These are phyloP conservation scores for Haplographium delicatum DNA, from an alignment of 495 filamentous ascomycete genomes.

Conservation along the genomic window DNA sequence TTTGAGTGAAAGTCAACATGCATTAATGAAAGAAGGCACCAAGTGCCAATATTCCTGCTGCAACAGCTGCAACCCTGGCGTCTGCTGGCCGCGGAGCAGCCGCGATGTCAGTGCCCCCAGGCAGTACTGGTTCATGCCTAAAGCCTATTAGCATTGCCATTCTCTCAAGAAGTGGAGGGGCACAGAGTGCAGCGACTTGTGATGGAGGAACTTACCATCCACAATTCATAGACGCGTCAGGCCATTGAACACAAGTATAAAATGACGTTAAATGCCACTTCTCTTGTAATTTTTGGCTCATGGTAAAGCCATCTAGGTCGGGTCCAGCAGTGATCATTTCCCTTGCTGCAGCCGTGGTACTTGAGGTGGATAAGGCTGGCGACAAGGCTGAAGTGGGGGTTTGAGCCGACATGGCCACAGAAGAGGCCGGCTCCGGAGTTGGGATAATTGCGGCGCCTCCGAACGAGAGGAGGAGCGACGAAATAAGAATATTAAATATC, in stretches of 20 bases:
- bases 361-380: neutral
- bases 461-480: no score
- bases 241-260: conserved; percentile 34
- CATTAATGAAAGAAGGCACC: conserved; percentile 5
- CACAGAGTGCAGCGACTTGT: no score
- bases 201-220: conserved; percentile 24
- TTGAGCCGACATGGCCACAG: neutral
- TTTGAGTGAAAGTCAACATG: neutral
- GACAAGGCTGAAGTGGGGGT: neutral
- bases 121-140: conserved; percentile 36
- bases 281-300: conserved; percentile 1
- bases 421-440: neutral
- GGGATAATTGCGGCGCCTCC: neutral
- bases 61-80: neutral
- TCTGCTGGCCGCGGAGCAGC: conserved; percentile 1
- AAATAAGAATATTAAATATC: no score
- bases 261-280: conserved; percentile 36
- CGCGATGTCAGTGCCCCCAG: conserved; percentile 24
- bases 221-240: conserved; percentile 31
- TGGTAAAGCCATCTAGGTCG: neutral
- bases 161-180: no score
- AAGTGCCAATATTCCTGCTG: neutral
- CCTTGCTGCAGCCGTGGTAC: neutral
- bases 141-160: neutral
- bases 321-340: conserved; percentile 3